Evolutionary conservation across 1,139 yeast species (phyloP).

Genomic region (Yamadazyma blattariae): DNA sequence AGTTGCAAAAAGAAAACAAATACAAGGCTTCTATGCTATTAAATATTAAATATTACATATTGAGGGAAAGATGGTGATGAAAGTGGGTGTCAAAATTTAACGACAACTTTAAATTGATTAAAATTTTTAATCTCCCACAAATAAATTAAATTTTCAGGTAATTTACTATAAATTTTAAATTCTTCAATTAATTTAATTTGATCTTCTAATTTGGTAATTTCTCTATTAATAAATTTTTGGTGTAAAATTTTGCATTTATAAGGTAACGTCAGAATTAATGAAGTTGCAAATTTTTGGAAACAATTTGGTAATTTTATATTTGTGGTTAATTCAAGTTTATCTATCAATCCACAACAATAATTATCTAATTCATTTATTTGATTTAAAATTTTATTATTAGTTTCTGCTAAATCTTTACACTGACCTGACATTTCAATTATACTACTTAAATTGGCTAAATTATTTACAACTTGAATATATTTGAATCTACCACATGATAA

Average conservation of each 20-base stretch:
- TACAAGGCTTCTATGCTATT: too few species aligned
- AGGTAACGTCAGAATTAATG: constrained; percentile 8
- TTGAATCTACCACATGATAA: constrained; percentile 8
- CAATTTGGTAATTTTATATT: too few species aligned
- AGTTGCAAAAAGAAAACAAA: too few species aligned
- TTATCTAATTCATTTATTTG: constrained; percentile 5
- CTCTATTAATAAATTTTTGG: constrained; percentile 1
- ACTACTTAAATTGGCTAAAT: constrained; percentile 5
- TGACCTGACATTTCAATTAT: too few species aligned
- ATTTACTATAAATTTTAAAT: constrained; percentile 6
- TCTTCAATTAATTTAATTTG: constrained; percentile 9
- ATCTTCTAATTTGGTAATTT: neutral
- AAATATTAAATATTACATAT: too few species aligned
- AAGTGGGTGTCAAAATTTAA: constrained; percentile 3
- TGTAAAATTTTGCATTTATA: constrained; percentile 8
- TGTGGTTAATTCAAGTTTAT: too few species aligned
- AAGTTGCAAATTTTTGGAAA: constrained; percentile 8
- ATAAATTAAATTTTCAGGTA: constrained; percentile 7
- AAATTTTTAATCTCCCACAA: constrained; percentile 12
- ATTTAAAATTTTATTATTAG: neutral
- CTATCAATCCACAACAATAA: constrained; percentile 7
- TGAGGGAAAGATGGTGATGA: too few species aligned
- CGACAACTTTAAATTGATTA: constrained; percentile 11
- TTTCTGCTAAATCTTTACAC: too few species aligned
- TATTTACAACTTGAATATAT: constrained; percentile 7